phyloP scores from a whole-genome alignment of 1,284 basidiomycete species.

The Moesziomyces globuligerus region DNA sequence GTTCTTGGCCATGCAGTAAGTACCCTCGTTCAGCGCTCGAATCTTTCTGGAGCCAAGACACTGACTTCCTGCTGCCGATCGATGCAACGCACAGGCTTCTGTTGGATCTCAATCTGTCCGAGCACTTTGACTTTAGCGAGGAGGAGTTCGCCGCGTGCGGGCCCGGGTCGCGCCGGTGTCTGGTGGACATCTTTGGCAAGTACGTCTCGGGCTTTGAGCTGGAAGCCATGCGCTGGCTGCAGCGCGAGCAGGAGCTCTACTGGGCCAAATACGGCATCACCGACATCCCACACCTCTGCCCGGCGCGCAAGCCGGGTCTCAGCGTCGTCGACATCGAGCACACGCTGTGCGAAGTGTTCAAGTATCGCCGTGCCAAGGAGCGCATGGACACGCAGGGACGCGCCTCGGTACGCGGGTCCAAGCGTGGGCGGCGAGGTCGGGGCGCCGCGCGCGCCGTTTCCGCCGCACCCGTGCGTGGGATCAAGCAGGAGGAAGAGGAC shows the following conservation, averaged over 20 bases:
- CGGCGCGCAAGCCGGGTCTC: conserved; percentile 69
- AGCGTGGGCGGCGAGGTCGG: conserved; percentile 4
- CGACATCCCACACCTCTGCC: conserved; percentile 35
- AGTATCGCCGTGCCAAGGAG: conserved; percentile 71
- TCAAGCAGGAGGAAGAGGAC: conserved; percentile 31
- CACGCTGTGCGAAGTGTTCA: conserved; percentile 76
- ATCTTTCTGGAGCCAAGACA: too few relatives aligned
- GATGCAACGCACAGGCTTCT: conserved; percentile 53
- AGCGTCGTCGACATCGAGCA: conserved; percentile 73
- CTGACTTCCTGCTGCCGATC: too few relatives aligned
- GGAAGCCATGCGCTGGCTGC: conserved; percentile 73
- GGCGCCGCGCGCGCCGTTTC: conserved; percentile 4
- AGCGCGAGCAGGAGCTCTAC: conserved; percentile 71
- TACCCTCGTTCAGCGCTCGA: background rate
- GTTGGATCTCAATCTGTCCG: conserved; percentile 70
- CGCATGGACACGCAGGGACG: conserved; percentile 1
- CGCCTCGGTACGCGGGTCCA: background rate
- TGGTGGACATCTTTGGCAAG: conserved; percentile 72
- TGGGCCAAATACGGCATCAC: conserved; percentile 67
- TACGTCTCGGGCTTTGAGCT: conserved; percentile 69
- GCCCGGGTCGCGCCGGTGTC: conserved; percentile 73
- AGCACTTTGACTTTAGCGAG: conserved; percentile 72
- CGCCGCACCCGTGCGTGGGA: background rate
- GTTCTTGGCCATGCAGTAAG: conserved; percentile 70
- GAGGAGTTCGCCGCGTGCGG: conserved; percentile 75